Base-by-base conservation (phyloP, 768 basidiomycete genomes). In the Tylopilus balloui region DNA sequence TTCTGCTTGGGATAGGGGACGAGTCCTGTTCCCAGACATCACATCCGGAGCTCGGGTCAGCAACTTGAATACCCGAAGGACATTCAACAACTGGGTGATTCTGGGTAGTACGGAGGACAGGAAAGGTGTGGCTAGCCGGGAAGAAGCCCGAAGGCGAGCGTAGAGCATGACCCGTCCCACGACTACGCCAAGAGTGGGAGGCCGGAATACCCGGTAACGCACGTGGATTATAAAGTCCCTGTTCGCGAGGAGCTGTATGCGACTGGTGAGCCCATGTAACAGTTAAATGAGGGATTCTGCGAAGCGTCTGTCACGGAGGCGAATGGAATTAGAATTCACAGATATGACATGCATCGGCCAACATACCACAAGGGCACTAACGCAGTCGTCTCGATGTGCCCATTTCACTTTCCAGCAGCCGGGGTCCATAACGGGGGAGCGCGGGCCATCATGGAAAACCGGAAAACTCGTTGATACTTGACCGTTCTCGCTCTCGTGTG, bases 211-310 rank as follows among this genome's bases (percentile, higher is more conserved):
- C 43, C 25, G 48, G 44, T 6, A 51, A 52, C 23, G 41, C 39
- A 23, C 59, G 60, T 2, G 47, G 28, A 42, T 54, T 40, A 34
- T 60, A 49, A 24, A 37, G 19, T 27, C 53, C 63, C 0, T 53
- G 53, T 24, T 64, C 60, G 28, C 52, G 53, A 24, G 45, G 29
- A n/a, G 48, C 6, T 20, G 39, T 52, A 31, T 53, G 47, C 40
- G 74, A 77, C 49, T 84, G 83, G 63, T 90, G 88, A 15, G 87
- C 85, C 88, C 88, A 90, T 20, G 86, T 86, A 7, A 87, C 83
- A 2, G 78, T 81, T 11, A 91, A 64, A 63, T 87, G 83, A 36
- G 87, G 82, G 15, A 89, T 72, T 50, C 76, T 73, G 49, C 83
- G 79, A 54, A 91, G 73, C 4, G 85, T 79, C 88, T 91, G 47